phyloP scores from a whole-genome alignment of 345 rosid species.

The Xanthoceras sorbifolium region DNA sequence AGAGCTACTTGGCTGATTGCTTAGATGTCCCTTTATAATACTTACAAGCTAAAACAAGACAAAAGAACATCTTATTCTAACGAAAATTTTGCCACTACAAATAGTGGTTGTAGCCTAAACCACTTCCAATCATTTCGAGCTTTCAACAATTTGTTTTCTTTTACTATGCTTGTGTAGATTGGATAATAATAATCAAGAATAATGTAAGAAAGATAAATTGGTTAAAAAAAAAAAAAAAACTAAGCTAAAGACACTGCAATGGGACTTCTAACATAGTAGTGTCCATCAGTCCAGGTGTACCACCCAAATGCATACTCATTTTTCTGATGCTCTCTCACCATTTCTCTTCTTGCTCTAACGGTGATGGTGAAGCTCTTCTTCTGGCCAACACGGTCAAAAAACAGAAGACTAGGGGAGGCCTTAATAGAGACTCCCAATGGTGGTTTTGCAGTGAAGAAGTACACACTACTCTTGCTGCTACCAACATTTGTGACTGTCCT shows the following conservation, averaged over 20 bases:
- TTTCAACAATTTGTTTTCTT: not conserved
- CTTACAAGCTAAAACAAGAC: not conserved
- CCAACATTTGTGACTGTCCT: conserved; percentile 82
- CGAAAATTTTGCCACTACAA: not conserved
- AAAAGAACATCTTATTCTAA: not conserved
- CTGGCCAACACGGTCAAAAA: conserved; percentile 47
- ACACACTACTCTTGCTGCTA: conserved; percentile 30
- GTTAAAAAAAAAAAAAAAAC: not conserved
- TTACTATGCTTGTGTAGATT: not conserved
- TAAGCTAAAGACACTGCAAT: conserved; percentile 56
- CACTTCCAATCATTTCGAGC: not conserved
- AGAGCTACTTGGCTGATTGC: not conserved
- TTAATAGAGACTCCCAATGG: conserved; percentile 52
- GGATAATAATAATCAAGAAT: not conserved
- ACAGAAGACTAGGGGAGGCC: conserved; percentile 51
- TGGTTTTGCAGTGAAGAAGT: conserved; percentile 38
- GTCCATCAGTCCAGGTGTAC: conserved; percentile 65
- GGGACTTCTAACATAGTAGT: conserved; percentile 68
- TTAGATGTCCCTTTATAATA: not conserved
- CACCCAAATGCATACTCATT: conserved; percentile 67
- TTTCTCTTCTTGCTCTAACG: conserved; percentile 21
- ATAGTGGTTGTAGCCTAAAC: not conserved
- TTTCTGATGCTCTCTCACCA: conserved; percentile 17
- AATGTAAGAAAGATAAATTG: not conserved
- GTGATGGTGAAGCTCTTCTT: conserved; percentile 55